These are phyloP conservation scores for Aspergillus heteromorphus DNA, from an alignment of 495 filamentous ascomycete genomes.

Conservation along the genomic window DNA sequence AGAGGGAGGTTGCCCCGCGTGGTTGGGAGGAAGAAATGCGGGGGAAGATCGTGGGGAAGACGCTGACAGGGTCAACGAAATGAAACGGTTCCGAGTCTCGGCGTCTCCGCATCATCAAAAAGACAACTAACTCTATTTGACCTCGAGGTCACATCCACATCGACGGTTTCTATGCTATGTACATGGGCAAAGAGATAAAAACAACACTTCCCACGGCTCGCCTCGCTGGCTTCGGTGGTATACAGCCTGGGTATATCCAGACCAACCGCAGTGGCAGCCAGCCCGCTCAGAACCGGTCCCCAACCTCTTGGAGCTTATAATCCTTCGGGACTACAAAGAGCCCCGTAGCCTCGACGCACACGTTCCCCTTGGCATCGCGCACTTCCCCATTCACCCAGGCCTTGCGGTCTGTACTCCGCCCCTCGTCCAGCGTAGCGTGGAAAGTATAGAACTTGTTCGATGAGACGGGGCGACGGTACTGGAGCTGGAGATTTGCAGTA, in stretches of 20 bases:
- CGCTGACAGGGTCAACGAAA: too few relatives aligned
- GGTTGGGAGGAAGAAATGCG: conserved; percentile 7
- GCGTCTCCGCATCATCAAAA: too few relatives aligned
- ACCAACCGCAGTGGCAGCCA: neutral
- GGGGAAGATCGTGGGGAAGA: conserved; percentile 1
- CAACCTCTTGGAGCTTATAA: conserved; percentile 39
- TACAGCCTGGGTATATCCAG: neutral
- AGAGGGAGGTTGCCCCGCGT: neutral
- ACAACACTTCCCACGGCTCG: too few relatives aligned
- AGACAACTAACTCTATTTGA: too few relatives aligned
- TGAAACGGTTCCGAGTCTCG: too few relatives aligned
- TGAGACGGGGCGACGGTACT: conserved; percentile 54
- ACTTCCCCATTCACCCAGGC: conserved; percentile 54
- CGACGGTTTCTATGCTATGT: too few relatives aligned
- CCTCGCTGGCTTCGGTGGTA: neutral
- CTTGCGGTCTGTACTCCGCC: conserved; percentile 55
- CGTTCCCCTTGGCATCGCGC: conserved; percentile 44
- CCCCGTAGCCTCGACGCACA: conserved; percentile 52
- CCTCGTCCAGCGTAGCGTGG: conserved; percentile 41
- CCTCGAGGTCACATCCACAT: too few relatives aligned
- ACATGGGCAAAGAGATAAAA: too few relatives aligned
- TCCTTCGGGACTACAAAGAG: conserved; percentile 60
- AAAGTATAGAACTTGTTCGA: conserved; percentile 61
- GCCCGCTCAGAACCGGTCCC: conserved; percentile 36
- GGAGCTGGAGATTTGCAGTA: conserved; percentile 60